These are phyloP conservation scores for Phylloporus rhodoxanthus DNA, from an alignment of 768 basidiomycete genomes.

Conservation along the genomic window DNA sequence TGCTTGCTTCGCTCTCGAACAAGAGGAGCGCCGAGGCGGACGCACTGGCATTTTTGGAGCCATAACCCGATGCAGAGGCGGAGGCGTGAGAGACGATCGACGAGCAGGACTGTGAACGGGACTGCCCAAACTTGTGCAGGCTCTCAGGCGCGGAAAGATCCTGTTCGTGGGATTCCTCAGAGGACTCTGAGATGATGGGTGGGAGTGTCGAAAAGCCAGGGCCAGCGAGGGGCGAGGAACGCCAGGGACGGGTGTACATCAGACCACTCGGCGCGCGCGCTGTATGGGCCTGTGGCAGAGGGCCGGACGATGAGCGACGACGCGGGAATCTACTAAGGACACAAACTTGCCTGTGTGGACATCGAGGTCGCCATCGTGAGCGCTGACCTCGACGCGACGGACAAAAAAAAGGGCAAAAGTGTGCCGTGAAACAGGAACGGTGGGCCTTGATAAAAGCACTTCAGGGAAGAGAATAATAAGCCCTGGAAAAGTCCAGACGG, in stretches of 20 bases:
- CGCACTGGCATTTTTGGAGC: conserved; percentile 10
- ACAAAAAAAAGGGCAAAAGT: neutral
- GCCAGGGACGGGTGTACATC: conserved; percentile 23
- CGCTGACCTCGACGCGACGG: neutral
- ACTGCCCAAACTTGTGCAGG: neutral
- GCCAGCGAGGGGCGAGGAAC: conserved; percentile 27
- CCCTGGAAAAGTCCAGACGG: conserved; percentile 6
- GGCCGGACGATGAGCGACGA: neutral
- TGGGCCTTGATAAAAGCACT: conserved; percentile 3
- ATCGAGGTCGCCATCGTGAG: conserved; percentile 7
- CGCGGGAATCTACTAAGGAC: neutral
- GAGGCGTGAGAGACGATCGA: conserved; percentile 18
- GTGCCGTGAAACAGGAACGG: neutral
- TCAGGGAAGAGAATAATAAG: neutral
- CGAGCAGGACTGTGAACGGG: conserved; percentile 9
- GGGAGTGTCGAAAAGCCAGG: conserved; percentile 23
- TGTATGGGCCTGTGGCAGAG: conserved; percentile 11
- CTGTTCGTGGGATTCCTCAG: conserved; percentile 12
- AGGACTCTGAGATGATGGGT: conserved; percentile 17
- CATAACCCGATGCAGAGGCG: conserved; percentile 13
- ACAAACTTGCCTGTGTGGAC: conserved; percentile 14
- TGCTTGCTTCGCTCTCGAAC: conserved; percentile 16
- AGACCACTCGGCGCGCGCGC: conserved; percentile 8
- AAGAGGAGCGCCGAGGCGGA: conserved; percentile 2
- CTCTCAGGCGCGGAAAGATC: neutral